Percentiles rank a stretch among this genome's conserved stretches.
Conservation (phyloP, 495 filamentous ascomycete genomes). For the Evansstolkia leycettana region DNA sequence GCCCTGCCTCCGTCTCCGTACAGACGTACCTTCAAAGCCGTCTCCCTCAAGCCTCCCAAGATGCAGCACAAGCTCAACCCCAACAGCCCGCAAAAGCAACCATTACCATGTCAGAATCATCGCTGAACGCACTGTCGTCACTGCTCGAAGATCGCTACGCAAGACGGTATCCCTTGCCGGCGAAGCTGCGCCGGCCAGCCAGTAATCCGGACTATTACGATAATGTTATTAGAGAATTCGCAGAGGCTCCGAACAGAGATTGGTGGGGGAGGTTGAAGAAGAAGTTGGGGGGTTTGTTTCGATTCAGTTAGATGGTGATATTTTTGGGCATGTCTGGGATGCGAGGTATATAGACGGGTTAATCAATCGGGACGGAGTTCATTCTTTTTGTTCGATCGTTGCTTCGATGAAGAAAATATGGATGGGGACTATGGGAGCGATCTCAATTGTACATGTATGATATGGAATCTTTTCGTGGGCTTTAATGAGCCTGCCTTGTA, state of each 20-base stretch:
- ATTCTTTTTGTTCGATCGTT: too few relatives aligned
- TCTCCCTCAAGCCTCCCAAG: slow-evolving; percentile 26
- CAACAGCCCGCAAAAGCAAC: slow-evolving; percentile 7
- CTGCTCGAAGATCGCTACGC: slow-evolving; percentile 65
- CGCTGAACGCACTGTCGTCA: slow-evolving; percentile 59
- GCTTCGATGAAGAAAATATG: too few relatives aligned
- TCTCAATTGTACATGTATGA: too few relatives aligned
- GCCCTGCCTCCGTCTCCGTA: slow-evolving; percentile 60
- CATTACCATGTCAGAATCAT: slow-evolving; percentile 39
- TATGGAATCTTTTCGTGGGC: too few relatives aligned
- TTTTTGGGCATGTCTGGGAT: slow-evolving; percentile 16
- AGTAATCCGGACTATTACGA: slow-evolving; percentile 71
- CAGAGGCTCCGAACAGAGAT: slow-evolving; percentile 53
- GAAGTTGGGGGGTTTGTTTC: slow-evolving; percentile 50
- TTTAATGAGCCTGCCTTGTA: too few relatives aligned
- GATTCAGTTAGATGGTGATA: slow-evolving; percentile 30
- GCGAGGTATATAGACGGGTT: slow-evolving; percentile 1
- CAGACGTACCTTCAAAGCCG: slow-evolving; percentile 55
- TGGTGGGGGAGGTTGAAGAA: slow-evolving; percentile 43
- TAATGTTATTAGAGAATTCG: slow-evolving; percentile 57
- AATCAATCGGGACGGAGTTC: too few relatives aligned
- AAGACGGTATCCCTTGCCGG: slow-evolving; percentile 52
- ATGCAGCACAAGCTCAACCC: slow-evolving; percentile 6
- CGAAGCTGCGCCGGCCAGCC: slow-evolving; percentile 49
- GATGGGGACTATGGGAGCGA: too few relatives aligned